phyloP scores from a whole-genome alignment of 805 yeast species.

The Aciculoconidium aculeatum region DNA sequence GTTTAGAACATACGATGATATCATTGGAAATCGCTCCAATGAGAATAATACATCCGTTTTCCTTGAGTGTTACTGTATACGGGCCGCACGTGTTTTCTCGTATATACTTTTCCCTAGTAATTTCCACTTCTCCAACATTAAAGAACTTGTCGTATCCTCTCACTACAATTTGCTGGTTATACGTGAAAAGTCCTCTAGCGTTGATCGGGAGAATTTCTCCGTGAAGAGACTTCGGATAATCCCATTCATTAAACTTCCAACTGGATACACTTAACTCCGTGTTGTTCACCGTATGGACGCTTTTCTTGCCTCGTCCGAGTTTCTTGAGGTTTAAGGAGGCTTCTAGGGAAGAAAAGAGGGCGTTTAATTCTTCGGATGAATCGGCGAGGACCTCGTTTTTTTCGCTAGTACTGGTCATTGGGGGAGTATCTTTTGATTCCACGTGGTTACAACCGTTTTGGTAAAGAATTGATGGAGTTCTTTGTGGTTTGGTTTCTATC shows the following conservation, averaged over 20 bases:
- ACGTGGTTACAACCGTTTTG: no score
- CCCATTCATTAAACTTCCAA: constrained; percentile 94
- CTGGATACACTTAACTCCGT: constrained; percentile 10
- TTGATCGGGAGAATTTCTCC: constrained; percentile 52
- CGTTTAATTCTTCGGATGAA: constrained; percentile 11
- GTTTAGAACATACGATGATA: constrained; percentile 83
- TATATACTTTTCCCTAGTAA: constrained; percentile 47
- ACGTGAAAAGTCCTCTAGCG: constrained; percentile 80
- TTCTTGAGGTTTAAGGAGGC: constrained; percentile 12
- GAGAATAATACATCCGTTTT: constrained; percentile 90
- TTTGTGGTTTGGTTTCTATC: no score
- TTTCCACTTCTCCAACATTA: constrained; percentile 61
- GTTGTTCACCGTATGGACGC: constrained; percentile 9
- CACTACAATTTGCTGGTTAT: constrained; percentile 48
- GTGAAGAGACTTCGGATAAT: constrained; percentile 50
- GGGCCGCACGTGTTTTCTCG: constrained; percentile 59
- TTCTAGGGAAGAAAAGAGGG: constrained; percentile 16
- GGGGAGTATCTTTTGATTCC: no score
- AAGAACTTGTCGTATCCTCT: constrained; percentile 96
- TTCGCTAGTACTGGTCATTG: no score
- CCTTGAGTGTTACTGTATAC: constrained; percentile 73
- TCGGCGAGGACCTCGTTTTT: constrained; percentile 5
- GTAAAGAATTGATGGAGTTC: no score
- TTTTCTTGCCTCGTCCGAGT: constrained; percentile 18
- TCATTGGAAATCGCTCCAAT: constrained; percentile 78